These are phyloP conservation scores for Conringia planisiliqua DNA, from an alignment of 345 rosid genomes.

Conservation along the genomic window DNA sequence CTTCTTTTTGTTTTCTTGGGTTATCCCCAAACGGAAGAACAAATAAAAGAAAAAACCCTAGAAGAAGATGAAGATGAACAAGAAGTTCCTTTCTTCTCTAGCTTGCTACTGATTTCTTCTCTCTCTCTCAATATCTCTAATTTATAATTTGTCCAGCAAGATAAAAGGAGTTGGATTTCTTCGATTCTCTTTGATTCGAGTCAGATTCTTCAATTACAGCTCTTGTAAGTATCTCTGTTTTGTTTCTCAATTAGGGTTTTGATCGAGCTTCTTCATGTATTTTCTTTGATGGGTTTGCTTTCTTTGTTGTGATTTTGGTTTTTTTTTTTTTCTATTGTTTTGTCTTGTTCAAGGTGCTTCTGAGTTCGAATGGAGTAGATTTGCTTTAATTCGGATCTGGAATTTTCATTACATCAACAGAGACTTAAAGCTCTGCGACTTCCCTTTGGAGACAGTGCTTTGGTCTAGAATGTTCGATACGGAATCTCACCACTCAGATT, in stretches of 20 bases:
- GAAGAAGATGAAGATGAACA: slow-evolving; percentile 17
- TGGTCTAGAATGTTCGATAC: slow-evolving; percentile 29
- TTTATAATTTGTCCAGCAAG: not conserved
- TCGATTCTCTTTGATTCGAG: not conserved
- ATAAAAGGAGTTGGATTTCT: slow-evolving; percentile 21
- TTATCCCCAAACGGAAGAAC: slow-evolving; percentile 1
- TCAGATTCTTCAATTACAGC: slow-evolving; percentile 23
- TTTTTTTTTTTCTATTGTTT: too few relatives aligned
- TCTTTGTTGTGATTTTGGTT: slow-evolving; percentile 9
- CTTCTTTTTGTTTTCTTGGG: slow-evolving; percentile 13
- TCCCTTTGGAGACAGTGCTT: not conserved
- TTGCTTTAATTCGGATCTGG: slow-evolving; percentile 31
- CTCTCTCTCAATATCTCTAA: not conserved
- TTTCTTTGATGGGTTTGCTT: slow-evolving; percentile 4
- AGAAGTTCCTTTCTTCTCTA: not conserved
- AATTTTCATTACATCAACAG: slow-evolving; percentile 4
- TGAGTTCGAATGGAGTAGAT: slow-evolving; percentile 19
- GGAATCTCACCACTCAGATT: slow-evolving; percentile 28
- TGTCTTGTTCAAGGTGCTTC: slow-evolving; percentile 1
- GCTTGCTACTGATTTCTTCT: slow-evolving; percentile 17
- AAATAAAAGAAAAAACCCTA: slow-evolving; percentile 34
- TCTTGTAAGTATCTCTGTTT: slow-evolving; percentile 33
- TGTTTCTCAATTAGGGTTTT: slow-evolving; percentile 30
- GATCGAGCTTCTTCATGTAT: slow-evolving; percentile 51
- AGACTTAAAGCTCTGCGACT: not conserved